Base-by-base conservation (phyloP, 2,329 filamentous ascomycete genomes). In the Colletotrichum tanaceti region DNA sequence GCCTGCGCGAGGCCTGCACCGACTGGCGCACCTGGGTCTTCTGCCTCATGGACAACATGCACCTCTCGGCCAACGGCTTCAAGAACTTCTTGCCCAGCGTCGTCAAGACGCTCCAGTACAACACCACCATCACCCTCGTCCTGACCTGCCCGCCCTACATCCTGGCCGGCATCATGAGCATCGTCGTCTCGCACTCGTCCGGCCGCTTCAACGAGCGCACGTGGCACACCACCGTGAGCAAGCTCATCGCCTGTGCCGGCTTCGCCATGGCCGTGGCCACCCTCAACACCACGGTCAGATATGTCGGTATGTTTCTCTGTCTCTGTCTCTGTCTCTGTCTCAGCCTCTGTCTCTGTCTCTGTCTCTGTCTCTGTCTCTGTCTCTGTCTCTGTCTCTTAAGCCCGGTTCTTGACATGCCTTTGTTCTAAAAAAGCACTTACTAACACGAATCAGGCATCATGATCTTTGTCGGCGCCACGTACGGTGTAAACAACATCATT, bases 21-120 rank as follows among this genome's bases (percentile, higher is more conserved):
- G 85, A 86, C 71, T 81, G 80, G 24, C 79, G 82, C 55, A 78
- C 83, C 3, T 86, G 83, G 79, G 74, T 86, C 13, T 82, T 86
- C 59, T 81, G 80, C 7, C 75, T 84, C 38, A 85, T 85, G 82
- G 81, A 83, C 60, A 85, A 85, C 72, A 79, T 85, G 66, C 83
- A 86, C 70, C 73, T 85, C 32, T 82, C 82, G 7, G 83, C 83
- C 20, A 83, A 83, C 49, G 80, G 80, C 0, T 83, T 83, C 74
- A 81, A 85, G 70, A 71, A 71, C 60, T 76, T 74, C 50, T 63
- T 76, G 11, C 74, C 73, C 13, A 75, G 73, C 2, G 79, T 83
- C 7, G 79, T 85, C 47, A 73, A 79, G 54, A 82, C 79, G 0
- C 77, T 85, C 1, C 79, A 80, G 0, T 83, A 82, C 73, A 75